phyloP scores from a whole-genome alignment of 2,329 filamentous ascomycete genomes.

The Scedosporium apiospermum region DNA sequence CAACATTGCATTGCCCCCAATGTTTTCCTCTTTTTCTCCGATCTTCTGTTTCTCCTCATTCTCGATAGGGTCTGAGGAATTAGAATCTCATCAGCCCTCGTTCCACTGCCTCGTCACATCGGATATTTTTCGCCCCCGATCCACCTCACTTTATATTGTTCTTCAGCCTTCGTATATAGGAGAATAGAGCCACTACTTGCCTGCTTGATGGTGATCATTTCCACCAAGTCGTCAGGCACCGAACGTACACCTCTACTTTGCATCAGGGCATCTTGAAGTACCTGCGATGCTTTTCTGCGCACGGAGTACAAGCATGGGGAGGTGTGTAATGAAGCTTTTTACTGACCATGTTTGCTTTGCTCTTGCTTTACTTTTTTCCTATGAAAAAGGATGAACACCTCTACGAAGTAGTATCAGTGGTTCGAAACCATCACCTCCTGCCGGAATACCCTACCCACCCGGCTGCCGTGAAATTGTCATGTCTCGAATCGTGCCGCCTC shows the following conservation, averaged over 20 bases:
- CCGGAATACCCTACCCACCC: neutral
- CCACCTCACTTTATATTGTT: too few species aligned
- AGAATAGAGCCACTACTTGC: too few species aligned
- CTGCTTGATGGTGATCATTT: neutral
- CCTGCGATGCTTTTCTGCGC: neutral
- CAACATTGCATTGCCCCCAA: too few species aligned
- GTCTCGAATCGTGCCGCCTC: neutral
- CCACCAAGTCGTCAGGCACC: neutral
- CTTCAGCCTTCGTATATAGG: too few species aligned
- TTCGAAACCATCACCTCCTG: neutral
- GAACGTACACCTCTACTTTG: neutral
- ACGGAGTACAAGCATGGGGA: slow-evolving; percentile 2
- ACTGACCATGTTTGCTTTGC: neutral
- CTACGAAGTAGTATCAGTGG: neutral
- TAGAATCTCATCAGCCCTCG: neutral
- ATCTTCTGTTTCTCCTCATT: neutral
- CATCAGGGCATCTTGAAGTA: neutral
- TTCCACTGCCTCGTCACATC: neutral
- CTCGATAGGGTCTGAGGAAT: neutral
- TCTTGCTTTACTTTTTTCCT: neutral
- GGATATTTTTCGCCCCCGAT: too few species aligned
- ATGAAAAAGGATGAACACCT: neutral
- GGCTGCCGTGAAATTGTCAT: neutral
- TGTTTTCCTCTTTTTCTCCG: too few species aligned
- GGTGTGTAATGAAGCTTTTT: neutral